Evolutionary conservation across 192 early-diverging fungal genomes (phyloP), one percentile per base, ranked within the genome.

Genomic region (Diversispora epigaea): DNA sequence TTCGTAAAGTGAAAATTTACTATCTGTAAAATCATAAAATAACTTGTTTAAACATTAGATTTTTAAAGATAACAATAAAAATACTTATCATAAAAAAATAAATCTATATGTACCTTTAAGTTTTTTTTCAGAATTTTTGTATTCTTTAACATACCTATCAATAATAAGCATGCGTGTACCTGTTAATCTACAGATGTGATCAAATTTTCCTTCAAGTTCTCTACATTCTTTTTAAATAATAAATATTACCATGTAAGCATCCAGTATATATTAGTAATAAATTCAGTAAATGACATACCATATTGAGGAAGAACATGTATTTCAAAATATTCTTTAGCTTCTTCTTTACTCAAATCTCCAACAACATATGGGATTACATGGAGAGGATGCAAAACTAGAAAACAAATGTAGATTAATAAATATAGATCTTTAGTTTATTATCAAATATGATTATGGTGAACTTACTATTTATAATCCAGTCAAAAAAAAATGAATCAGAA

Each of bases 271-370:
- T 49, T 10, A 49, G 12, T 49, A 49, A 68, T 46, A n/a, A 6
- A 45, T 46, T 68, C n/a, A 68, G 6, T 68, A 66, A 68, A n/a
- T n/a, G 44, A 22, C 46, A 50, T 68, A 68, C 66, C 66, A 68
- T 49, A 68, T 50, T 3, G 46, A 21, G 66, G 66, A 22, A 68
- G 66, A 68, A 50, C 9, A 47, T 52, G 66, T 21, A 21, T 21
- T 68, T 68, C 46, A 68, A 68, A 68, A 68, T 68, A 68, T 68
- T 49, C 19, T 68, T 68, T 3, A 0, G 66, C 66, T 50, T 68
- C 66, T 46, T 68, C 47, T 45, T 22, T 68, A 39, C 66, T 68
- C 66, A 68, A 49, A 68, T 68, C 66, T 21, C 66, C 46, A 40
- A 62, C 60, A 68, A 68, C 45, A 68, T 62, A 62, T 40, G 60